Conservation (phyloP, 2,329 filamentous ascomycete genomes). For the Hawksworthiomyces lignivorus region DNA sequence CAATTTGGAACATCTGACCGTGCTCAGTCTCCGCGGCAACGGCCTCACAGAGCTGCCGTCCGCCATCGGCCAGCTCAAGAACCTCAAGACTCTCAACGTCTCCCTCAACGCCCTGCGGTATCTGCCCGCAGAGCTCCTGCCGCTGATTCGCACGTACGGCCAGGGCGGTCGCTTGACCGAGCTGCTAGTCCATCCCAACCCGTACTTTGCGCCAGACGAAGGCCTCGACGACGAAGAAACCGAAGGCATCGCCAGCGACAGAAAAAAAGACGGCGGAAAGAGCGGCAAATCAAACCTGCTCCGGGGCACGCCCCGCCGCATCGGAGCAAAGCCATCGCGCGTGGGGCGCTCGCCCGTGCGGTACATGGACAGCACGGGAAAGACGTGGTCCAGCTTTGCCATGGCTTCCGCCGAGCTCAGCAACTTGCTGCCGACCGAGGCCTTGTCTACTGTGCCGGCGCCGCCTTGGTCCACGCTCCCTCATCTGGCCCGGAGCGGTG, state of each 20-base stretch:
- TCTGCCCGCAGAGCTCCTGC: slow-evolving; percentile 56
- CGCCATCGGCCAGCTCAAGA: slow-evolving; percentile 47
- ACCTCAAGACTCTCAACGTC: slow-evolving; percentile 56
- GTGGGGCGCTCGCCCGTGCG: slow-evolving; percentile 14
- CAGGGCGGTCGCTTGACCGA: slow-evolving; percentile 36
- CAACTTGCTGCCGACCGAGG: slow-evolving; percentile 12
- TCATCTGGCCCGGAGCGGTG: too few species aligned
- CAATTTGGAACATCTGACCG: slow-evolving; percentile 51
- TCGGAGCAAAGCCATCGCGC: not conserved
- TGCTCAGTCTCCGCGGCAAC: slow-evolving; percentile 60
- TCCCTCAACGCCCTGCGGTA: slow-evolving; percentile 54
- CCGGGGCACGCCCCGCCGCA: too few species aligned
- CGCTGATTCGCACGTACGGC: slow-evolving; percentile 35
- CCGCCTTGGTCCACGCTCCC: slow-evolving; percentile 7
- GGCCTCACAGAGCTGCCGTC: slow-evolving; percentile 53
- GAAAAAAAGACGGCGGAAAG: too few species aligned
- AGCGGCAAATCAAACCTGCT: too few species aligned
- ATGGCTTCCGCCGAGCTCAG: not conserved
- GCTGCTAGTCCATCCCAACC: slow-evolving; percentile 56
- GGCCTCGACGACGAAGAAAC: not conserved
- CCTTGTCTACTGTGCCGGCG: slow-evolving; percentile 1
- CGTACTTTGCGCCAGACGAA: slow-evolving; percentile 38
- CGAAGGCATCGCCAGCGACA: not conserved
- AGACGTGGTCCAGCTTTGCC: slow-evolving; percentile 5
- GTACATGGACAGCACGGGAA: slow-evolving; percentile 15